Conservation (phyloP, 1,284 basidiomycete species). For the Microbotryomycetes sp. region DNA sequence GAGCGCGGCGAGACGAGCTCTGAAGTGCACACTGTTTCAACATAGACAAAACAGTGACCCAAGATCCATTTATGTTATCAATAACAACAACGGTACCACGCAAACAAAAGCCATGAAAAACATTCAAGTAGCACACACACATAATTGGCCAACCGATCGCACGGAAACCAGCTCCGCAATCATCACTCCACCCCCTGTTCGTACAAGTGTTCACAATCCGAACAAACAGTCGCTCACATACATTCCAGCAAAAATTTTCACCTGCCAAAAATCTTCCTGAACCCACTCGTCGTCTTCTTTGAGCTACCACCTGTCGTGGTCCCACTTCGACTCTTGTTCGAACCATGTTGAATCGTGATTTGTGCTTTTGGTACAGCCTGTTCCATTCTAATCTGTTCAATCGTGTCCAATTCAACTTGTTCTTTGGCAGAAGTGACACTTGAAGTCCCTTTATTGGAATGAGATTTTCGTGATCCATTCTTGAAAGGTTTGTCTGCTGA, state of each 20-base stretch:
- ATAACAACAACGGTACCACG: no score
- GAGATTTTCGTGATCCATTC: neutral
- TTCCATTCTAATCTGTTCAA: constrained; percentile 6
- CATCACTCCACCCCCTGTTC: no score
- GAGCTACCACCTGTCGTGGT: constrained; percentile 1
- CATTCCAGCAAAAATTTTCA: neutral
- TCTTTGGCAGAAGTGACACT: constrained; percentile 3
- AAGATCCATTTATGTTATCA: neutral
- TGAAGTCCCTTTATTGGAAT: neutral
- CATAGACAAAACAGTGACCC: no score
- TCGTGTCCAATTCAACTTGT: constrained; percentile 7
- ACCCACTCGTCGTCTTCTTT: neutral
- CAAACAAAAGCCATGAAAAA: neutral
- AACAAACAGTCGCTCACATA: neutral
- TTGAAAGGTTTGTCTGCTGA: neutral
- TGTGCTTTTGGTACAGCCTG: constrained; percentile 1
- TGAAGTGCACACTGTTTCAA: no score
- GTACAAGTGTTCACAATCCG: neutral
- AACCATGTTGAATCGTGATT: neutral
- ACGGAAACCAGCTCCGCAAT: no score
- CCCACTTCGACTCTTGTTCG: constrained; percentile 1
- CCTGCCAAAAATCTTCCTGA: neutral
- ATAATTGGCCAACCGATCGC: no score
- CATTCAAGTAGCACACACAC: no score
- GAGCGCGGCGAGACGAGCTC: no score